Evolutionary conservation across 176 grass and related monocot species (phyloP), one percentile per base, ranked within the genome.

Genomic region (Cenchrus americanus): DNA sequence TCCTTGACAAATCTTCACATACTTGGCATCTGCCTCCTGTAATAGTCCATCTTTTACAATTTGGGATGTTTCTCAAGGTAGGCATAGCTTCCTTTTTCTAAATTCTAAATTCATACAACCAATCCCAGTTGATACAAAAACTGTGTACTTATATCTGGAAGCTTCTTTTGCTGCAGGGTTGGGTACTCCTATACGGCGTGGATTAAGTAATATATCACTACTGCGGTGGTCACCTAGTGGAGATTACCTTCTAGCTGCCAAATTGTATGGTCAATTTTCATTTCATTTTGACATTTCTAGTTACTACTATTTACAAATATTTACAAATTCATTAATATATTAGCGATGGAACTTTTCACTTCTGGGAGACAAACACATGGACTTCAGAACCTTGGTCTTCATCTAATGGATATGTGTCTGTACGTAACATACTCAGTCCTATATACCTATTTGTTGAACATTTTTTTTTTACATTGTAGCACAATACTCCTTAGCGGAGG

Each of bases 51-150:
- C 91, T 48, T 98, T 98, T 76, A 95, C 93, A n/a, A 87, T 98
- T 83, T 98, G 96, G 96, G 91, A 98, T 94, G 83, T 94, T 81
- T 90, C 93, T 89, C 89, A 98, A 98, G 96, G 96, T 98, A 91
- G 83, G 91, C 92, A 85, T 75, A 48, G 30, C 14, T 17, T 43
- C 50, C 14, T 58, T 55, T 17, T 76, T 87, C 50, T 49, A 44
- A 44, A 44, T 49, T 13, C 49, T 46, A 32, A 11, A 60, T 84
- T 27, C 18, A 42, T 49, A 30, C 21, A 42, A 59, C 22, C 12
- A 79, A 34, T 59, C 68, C 53, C 65, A 37, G 76, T 46, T 76
- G 69, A 0, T 64, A 58, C 64, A 79, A 24, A 24, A 69, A 58
- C 13, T 58, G 3, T 52, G 42, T 51, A 63, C 32, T 83, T 53